These are phyloP conservation scores for Naganishia vaughanmartiniae DNA, from an alignment of 768 basidiomycete genomes.

Conservation along the genomic window DNA sequence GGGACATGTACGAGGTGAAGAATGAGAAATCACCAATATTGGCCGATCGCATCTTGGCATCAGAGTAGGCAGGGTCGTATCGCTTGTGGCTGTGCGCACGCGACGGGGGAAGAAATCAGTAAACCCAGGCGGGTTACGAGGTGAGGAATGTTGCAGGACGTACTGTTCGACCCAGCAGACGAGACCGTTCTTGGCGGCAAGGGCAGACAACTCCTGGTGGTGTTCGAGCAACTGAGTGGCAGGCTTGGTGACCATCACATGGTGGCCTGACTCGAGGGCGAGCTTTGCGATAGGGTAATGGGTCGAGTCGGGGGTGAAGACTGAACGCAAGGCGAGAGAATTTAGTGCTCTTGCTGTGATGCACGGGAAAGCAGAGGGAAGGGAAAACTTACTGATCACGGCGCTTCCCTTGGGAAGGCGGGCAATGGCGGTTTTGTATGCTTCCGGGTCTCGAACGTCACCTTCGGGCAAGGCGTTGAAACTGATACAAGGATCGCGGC, in stretches of 20 bases:
- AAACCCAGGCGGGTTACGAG: neutral
- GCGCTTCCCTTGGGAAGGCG: constrained; percentile 75
- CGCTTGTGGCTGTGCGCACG: constrained; percentile 47
- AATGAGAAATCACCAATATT: constrained; percentile 88
- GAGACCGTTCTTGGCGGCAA: constrained; percentile 74
- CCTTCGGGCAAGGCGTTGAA: constrained; percentile 78
- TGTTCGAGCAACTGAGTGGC: constrained; percentile 81
- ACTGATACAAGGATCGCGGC: constrained; percentile 54
- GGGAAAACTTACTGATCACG: constrained; percentile 59
- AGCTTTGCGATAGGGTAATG: constrained; percentile 81
- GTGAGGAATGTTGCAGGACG: constrained; percentile 61
- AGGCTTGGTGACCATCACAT: constrained; percentile 90
- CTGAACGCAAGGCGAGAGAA: constrained; percentile 6
- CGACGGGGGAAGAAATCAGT: neutral
- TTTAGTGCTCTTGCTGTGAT: neutral
- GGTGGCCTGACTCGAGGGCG: constrained; percentile 78
- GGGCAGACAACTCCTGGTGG: constrained; percentile 72
- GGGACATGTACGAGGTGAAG: constrained; percentile 96
- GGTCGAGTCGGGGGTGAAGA: constrained; percentile 91
- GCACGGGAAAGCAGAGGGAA: constrained; percentile 17
- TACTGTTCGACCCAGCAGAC: constrained; percentile 91
- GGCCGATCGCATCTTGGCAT: constrained; percentile 74
- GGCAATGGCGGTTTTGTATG: constrained; percentile 75
- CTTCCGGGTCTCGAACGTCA: constrained; percentile 67
- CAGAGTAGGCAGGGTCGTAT: constrained; percentile 83